These are phyloP conservation scores for Artemisia argyi DNA, from an alignment of 129 eudicot species.

Conservation along the genomic window DNA sequence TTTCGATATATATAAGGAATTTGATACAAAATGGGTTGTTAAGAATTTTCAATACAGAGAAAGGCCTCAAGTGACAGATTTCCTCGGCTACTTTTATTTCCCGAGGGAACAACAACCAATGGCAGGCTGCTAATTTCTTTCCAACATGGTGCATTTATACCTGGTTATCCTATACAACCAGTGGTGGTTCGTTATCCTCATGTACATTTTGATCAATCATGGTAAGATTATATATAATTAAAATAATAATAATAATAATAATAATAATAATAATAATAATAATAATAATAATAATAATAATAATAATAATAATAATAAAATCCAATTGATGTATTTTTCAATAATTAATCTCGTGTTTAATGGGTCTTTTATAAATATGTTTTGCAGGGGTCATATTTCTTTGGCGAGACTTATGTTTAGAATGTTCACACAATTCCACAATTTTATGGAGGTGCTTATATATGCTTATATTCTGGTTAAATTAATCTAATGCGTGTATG, in stretches of 20 bases:
- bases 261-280: too few species aligned
- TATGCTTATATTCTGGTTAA: not conserved
- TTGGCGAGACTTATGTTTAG: constrained; percentile 85
- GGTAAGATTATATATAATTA: constrained; percentile 42
- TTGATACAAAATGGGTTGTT: constrained; percentile 90
- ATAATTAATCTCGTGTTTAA: not conserved
- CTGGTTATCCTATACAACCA: constrained; percentile 90
- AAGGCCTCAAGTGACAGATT: constrained; percentile 80
- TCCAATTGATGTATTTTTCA: not conserved
- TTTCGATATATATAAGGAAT: constrained; percentile 53
- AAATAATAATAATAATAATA: too few species aligned
- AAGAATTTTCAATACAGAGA: constrained; percentile 93
- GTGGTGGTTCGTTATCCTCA: constrained; percentile 90
- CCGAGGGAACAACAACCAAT: constrained; percentile 97
- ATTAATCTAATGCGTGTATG: too few species aligned
- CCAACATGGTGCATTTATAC: constrained; percentile 94
- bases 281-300: too few species aligned
- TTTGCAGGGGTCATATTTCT: constrained; percentile 78
- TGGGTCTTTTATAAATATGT: not conserved
- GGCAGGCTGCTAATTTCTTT: constrained; percentile 84
- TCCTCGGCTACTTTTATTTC: constrained; percentile 98
- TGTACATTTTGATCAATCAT: constrained; percentile 98
- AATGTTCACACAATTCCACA: constrained; percentile 97
- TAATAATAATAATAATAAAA: too few species aligned
- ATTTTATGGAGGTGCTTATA: constrained; percentile 87